A percentile compares a stretch with the other conserved stretches of the same genome.
Conservation (phyloP, 2,329 filamentous ascomycete species). For the Pseudocercospora cruenta region DNA sequence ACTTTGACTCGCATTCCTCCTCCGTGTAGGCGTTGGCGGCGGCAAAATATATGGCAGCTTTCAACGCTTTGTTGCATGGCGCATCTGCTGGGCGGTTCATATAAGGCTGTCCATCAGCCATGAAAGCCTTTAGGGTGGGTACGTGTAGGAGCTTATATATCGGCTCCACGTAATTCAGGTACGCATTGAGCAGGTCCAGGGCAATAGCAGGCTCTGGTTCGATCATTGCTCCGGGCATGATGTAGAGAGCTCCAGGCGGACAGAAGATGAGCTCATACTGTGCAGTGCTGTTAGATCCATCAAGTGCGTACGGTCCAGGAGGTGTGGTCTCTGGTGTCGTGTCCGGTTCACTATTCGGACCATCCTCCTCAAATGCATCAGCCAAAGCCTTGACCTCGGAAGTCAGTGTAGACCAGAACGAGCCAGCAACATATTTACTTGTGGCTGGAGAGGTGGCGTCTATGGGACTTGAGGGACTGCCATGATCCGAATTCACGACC, state of each 20-base stretch:
- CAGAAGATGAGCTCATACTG: constrained; percentile 38
- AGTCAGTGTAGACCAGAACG: constrained; percentile 39
- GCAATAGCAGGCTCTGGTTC: constrained; percentile 30
- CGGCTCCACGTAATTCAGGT: constrained; percentile 35
- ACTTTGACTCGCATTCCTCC: constrained; percentile 31
- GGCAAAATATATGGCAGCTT: constrained; percentile 37
- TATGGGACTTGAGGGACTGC: constrained; percentile 14
- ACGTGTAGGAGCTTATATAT: constrained; percentile 37
- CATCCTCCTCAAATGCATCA: constrained; percentile 38
- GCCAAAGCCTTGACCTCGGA: constrained; percentile 38
- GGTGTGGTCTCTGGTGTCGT: constrained; percentile 27
- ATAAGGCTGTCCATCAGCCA: constrained; percentile 32
- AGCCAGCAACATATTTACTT: constrained; percentile 36
- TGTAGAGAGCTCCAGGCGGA: constrained; percentile 35
- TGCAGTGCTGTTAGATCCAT: constrained; percentile 10
- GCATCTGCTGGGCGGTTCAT: constrained; percentile 31
- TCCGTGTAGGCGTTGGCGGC: constrained; percentile 37
- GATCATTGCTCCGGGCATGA: constrained; percentile 37
- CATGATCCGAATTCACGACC: background rate
- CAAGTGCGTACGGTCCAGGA: constrained; percentile 15
- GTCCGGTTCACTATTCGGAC: constrained; percentile 23
- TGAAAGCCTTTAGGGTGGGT: constrained; percentile 31
- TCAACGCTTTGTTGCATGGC: constrained; percentile 33
- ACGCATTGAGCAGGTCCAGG: constrained; percentile 28
- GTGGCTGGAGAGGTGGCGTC: constrained; percentile 23